Evolutionary conservation across 164 flowering plant species (phyloP).

Genomic region (Aristolochia contorta): DNA sequence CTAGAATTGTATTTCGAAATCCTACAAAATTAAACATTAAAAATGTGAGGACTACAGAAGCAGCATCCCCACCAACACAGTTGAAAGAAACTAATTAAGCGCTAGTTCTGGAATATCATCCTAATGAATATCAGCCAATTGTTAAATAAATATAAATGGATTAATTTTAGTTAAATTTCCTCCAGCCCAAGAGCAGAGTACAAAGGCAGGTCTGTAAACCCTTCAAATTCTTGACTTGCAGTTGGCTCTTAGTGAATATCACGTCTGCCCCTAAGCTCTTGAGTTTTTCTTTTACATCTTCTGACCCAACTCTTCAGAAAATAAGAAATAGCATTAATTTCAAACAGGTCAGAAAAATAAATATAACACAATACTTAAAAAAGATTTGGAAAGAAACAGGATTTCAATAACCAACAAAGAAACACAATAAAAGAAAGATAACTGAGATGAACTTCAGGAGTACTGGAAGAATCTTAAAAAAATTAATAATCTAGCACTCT

Average conservation of each 20-base stretch:
- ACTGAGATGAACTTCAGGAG: too few species aligned
- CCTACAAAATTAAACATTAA: constrained; percentile 40
- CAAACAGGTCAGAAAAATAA: neutral
- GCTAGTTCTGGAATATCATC: constrained; percentile 67
- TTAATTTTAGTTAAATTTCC: neutral
- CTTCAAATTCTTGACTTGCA: constrained; percentile 70
- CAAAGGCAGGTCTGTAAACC: constrained; percentile 55
- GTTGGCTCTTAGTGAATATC: constrained; percentile 71
- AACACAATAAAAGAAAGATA: too few species aligned
- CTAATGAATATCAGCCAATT: constrained; percentile 34
- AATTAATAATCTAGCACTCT: too few species aligned
- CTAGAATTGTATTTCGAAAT: neutral
- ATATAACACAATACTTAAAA: too few species aligned
- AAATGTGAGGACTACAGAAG: constrained; percentile 76
- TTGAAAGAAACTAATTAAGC: constrained; percentile 83
- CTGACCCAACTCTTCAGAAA: constrained; percentile 54
- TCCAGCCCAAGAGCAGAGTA: neutral
- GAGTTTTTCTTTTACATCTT: constrained; percentile 64
- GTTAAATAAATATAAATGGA: too few species aligned
- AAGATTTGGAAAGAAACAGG: neutral
- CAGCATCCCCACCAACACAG: constrained; percentile 91
- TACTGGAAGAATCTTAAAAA: too few species aligned
- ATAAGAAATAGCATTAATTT: constrained; percentile 9
- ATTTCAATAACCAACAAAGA: too few species aligned
- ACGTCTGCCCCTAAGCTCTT: constrained; percentile 80